Percentiles rank a stretch among this genome's conserved stretches.
Conservation (phyloP, 495 filamentous ascomycete genomes). For the Xylaria nigripes region DNA sequence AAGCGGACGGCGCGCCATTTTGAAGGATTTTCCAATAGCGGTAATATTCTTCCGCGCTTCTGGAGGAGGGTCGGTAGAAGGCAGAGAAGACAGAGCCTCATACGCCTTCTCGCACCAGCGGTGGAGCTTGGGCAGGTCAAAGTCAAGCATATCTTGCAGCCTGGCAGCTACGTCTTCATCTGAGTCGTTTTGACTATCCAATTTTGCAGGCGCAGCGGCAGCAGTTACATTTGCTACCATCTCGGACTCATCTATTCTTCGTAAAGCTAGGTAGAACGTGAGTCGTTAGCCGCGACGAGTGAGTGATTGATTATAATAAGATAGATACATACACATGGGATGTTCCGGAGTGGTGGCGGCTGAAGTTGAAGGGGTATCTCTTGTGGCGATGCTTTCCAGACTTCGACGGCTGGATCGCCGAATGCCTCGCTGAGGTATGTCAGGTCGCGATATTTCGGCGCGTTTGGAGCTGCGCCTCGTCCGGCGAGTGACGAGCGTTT, state of each 20-base stretch:
- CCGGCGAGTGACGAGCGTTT: slow-evolving; percentile 9
- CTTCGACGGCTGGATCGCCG: slow-evolving; percentile 12
- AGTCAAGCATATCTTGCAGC: slow-evolving; percentile 23
- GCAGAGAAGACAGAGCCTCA: slow-evolving; percentile 10
- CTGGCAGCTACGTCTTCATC: slow-evolving; percentile 10
- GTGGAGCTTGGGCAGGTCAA: slow-evolving; percentile 23
- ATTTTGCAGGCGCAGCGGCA: not conserved
- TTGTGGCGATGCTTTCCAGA: slow-evolving; percentile 16
- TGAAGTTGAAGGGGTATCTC: slow-evolving; percentile 9
- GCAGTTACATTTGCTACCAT: not conserved
- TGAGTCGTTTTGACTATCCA: slow-evolving; percentile 1
- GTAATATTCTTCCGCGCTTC: slow-evolving; percentile 10
- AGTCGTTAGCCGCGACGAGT: not conserved
- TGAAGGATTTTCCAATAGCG: slow-evolving; percentile 8
- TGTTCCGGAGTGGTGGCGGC: slow-evolving; percentile 2
- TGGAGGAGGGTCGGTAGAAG: not conserved
- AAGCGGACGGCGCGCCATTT: slow-evolving; percentile 14
- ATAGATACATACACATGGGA: slow-evolving; percentile 8
- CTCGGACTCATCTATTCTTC: not conserved
- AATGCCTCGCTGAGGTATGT: slow-evolving; percentile 14
- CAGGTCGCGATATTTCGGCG: not conserved
- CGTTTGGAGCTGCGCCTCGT: slow-evolving; percentile 18
- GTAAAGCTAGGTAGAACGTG: slow-evolving; percentile 5
- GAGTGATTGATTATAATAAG: not conserved
- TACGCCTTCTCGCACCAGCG: slow-evolving; percentile 19